Evolutionary conservation across 208 protist genomes (phyloP).

Genomic region (Crithidia expoeki): DNA sequence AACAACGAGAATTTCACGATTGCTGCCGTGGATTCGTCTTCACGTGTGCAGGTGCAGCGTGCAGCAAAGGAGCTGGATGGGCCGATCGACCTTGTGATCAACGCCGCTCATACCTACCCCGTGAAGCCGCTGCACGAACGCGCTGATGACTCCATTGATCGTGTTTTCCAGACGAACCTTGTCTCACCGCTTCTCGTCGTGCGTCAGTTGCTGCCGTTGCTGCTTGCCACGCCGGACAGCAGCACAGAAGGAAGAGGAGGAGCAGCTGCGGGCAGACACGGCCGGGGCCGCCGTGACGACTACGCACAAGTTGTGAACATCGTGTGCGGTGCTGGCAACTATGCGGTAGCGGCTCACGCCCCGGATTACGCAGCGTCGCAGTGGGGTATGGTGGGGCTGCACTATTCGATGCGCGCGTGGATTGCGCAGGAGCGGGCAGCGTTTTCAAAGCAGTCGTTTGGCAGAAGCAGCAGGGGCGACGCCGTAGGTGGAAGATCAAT

Average conservation of each 20-base stretch:
- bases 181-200: conserved; percentile 42
- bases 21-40: conserved; percentile 44
- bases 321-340: conserved; percentile 29
- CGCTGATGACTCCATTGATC: conserved; percentile 53
- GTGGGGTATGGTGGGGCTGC: conserved; percentile 53
- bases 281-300: conserved; percentile 16
- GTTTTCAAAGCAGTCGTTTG: neutral
- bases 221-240: conserved; percentile 34
- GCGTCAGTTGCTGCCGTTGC: conserved; percentile 36
- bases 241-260: neutral
- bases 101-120: conserved; percentile 40
- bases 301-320: conserved; percentile 47
- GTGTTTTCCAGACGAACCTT: conserved; percentile 44
- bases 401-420: conserved; percentile 62
- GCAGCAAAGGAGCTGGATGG: conserved; percentile 40
- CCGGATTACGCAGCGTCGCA: conserved; percentile 62
- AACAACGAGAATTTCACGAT: conserved; percentile 10
- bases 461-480: neutral
- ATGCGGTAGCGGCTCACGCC: conserved; percentile 21
- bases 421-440: conserved; percentile 17
- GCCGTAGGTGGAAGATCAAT: neutral
- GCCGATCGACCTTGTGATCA: conserved; percentile 51
- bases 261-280: neutral
- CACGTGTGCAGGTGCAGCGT: conserved; percentile 54
- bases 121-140: conserved; percentile 44